phyloP scores from a whole-genome alignment of 331 rosid species.

The Rosa hybrid region DNA sequence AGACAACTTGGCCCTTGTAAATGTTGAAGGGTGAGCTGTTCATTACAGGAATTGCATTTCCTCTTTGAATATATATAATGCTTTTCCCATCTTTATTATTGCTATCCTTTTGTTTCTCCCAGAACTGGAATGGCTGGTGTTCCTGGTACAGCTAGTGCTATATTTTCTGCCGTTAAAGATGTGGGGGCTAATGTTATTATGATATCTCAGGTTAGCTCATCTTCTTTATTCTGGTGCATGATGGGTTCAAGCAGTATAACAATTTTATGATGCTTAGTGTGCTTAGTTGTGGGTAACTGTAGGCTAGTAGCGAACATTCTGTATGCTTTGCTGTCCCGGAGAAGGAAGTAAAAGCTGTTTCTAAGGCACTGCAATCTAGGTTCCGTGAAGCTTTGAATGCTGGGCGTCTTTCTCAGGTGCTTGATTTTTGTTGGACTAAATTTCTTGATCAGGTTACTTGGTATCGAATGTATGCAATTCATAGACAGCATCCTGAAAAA shows the following conservation, averaged over 20 bases:
- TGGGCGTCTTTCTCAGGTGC: constrained; percentile 98
- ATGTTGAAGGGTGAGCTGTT: constrained; percentile 92
- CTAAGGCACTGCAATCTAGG: constrained; percentile 84
- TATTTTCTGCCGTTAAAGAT: constrained; percentile 88
- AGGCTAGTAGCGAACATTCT: constrained; percentile 99
- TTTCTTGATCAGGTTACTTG: constrained; percentile 10
- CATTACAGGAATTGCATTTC: constrained; percentile 18
- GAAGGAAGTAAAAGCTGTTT: constrained; percentile 93
- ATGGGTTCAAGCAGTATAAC: constrained; percentile 17
- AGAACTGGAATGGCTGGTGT: constrained; percentile 99
- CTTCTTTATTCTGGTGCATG: constrained; percentile 23
- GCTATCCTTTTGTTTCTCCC: constrained; percentile 25
- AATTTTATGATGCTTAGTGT: constrained; percentile 25
- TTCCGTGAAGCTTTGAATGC: constrained; percentile 93
- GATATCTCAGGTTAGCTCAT: constrained; percentile 87
- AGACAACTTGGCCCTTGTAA: constrained; percentile 92
- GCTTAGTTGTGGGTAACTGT: constrained; percentile 31
- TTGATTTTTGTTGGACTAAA: constrained; percentile 22
- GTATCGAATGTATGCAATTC: background rate
- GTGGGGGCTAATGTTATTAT: constrained; percentile 99
- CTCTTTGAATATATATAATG: background rate
- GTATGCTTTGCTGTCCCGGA: constrained; percentile 99
- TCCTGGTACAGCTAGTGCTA: constrained; percentile 93
- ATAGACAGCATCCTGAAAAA: background rate
- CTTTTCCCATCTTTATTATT: background rate